Evolutionary conservation across 2,329 filamentous ascomycete genomes (phyloP).

Genomic region (Venturia asperata): DNA sequence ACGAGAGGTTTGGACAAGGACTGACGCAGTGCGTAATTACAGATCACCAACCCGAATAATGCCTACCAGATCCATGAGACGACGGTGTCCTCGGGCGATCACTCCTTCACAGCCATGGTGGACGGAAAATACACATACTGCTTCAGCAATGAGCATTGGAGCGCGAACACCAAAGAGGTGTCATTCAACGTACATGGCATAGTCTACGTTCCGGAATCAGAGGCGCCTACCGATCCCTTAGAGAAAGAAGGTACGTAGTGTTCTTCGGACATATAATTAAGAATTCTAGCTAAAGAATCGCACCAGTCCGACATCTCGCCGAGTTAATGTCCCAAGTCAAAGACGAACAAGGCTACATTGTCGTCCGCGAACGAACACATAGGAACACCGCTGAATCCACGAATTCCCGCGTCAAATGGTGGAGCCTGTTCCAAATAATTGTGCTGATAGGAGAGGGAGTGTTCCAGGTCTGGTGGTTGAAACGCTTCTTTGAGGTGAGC

Average conservation of each 20-base stretch:
- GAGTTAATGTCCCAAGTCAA: conserved; percentile 87
- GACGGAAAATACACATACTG: conserved; percentile 94
- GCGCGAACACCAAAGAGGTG: conserved; percentile 91
- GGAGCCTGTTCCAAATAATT: conserved; percentile 92
- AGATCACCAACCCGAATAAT: conserved; percentile 73
- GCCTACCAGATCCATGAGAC: conserved; percentile 74
- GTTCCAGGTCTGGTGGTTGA: conserved; percentile 99
- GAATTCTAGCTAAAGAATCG: conserved; percentile 4
- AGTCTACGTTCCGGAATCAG: conserved; percentile 88
- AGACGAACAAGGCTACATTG: conserved; percentile 96
- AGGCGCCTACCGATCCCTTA: conserved; percentile 77
- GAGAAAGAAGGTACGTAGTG: conserved; percentile 68
- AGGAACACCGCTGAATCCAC: conserved; percentile 98
- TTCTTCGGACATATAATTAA: not conserved
- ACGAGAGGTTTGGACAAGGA: not conserved
- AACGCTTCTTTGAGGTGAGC: conserved; percentile 86
- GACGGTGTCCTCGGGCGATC: conserved; percentile 80
- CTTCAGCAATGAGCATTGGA: conserved; percentile 99
- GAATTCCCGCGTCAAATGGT: conserved; percentile 97
- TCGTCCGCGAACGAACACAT: conserved; percentile 90
- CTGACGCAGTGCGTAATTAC: conserved; percentile 16
- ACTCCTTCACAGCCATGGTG: conserved; percentile 75
- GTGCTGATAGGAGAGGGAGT: conserved; percentile 85
- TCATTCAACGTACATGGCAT: conserved; percentile 99
- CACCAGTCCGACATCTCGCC: conserved; percentile 68